These are phyloP conservation scores for Allomyces arbusculus DNA, from an alignment of 192 early-diverging fungal genomes.

Conservation along the genomic window DNA sequence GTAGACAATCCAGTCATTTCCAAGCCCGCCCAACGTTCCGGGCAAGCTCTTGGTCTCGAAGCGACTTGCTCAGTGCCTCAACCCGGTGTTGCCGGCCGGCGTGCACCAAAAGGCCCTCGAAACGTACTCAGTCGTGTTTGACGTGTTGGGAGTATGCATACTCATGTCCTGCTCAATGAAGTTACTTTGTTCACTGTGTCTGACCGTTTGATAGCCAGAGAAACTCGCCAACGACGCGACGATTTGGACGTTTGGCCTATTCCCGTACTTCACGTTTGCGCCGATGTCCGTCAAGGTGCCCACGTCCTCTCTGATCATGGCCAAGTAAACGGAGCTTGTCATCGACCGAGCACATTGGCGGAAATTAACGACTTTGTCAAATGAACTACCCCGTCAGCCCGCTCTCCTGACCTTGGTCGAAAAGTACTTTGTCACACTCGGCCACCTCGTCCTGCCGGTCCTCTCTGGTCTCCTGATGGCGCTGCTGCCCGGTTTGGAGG, in stretches of 20 bases:
- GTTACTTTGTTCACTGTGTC: background rate
- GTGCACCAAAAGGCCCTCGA: conserved; percentile 86
- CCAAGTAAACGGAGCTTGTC: no score
- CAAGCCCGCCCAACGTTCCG: conserved; percentile 55
- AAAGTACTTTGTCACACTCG: conserved; percentile 53
- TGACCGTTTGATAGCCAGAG: conserved; percentile 20
- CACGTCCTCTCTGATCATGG: background rate
- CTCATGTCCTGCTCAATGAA: no score
- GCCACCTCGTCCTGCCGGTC: conserved; percentile 41
- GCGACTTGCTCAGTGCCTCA: conserved; percentile 82
- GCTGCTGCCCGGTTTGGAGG: conserved; percentile 66
- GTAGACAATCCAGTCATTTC: conserved; percentile 58
- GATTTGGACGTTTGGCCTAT: conserved; percentile 72
- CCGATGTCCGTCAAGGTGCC: conserved; percentile 55
- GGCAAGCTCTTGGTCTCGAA: conserved; percentile 67
- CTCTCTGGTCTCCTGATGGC: conserved; percentile 62
- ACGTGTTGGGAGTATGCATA: conserved; percentile 40
- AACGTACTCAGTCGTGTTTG: conserved; percentile 60
- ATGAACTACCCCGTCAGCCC: conserved; percentile 21
- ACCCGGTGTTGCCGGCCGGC: conserved; percentile 80
- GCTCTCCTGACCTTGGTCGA: conserved; percentile 56
- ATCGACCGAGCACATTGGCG: no score
- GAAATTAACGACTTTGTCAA: no score
- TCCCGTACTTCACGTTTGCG: conserved; percentile 75
- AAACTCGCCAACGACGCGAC: conserved; percentile 62